phyloP scores from a whole-genome alignment of 345 rosid genomes.

The Moringa oleifera region DNA sequence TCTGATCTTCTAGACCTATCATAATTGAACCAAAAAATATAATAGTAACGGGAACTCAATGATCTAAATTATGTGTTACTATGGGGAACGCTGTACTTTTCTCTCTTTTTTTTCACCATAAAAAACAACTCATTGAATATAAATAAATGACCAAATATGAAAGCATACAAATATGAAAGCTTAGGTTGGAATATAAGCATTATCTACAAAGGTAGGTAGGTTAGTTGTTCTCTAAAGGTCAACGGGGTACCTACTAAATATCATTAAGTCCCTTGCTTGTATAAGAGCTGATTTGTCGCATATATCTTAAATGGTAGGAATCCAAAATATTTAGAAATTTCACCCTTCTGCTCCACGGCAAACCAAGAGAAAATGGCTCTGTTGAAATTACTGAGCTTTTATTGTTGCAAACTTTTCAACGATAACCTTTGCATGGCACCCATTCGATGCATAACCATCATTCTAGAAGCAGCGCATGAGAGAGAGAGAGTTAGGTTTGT shows the following conservation, averaged over 20 bases:
- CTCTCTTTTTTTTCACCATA: too few relatives aligned
- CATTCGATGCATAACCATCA: neutral
- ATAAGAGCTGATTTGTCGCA: conserved; percentile 11
- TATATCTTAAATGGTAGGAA: neutral
- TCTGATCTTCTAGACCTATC: too few relatives aligned
- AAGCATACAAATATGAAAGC: neutral
- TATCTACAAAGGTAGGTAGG: conserved; percentile 49
- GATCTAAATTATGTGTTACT: too few relatives aligned
- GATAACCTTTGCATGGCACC: neutral
- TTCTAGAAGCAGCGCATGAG: neutral
- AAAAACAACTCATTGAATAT: too few relatives aligned
- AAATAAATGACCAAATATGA: too few relatives aligned
- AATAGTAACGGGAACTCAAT: too few relatives aligned
- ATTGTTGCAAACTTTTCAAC: conserved; percentile 7
- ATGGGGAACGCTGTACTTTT: too few relatives aligned
- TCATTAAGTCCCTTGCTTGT: conserved; percentile 19
- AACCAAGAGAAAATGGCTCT: conserved; percentile 1
- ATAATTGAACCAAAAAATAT: too few relatives aligned
- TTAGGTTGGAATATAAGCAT: neutral
- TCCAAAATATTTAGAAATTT: neutral
- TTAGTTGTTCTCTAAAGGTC: conserved; percentile 33
- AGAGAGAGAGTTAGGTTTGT: conserved; percentile 3
- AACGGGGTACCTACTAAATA: conserved; percentile 30
- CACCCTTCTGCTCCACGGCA: neutral
- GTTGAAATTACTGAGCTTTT: neutral